Evolutionary conservation across 2,329 filamentous ascomycete species (phyloP).

Genomic region (Pseudogymnoascus sp.): DNA sequence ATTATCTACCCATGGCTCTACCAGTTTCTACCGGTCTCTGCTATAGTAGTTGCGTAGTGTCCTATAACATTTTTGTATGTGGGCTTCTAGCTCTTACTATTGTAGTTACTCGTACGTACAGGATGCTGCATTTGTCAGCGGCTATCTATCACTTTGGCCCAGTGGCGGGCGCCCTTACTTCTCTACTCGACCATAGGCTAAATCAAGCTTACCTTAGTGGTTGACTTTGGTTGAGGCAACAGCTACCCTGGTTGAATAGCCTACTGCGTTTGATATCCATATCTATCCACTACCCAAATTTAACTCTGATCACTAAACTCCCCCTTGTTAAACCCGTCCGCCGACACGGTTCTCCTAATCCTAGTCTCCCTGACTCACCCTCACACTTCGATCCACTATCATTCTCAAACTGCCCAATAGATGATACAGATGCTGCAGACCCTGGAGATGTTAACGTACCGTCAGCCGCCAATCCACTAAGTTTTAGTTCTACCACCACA

Average conservation of each 20-base stretch:
- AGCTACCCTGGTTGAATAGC: neutral
- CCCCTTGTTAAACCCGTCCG: neutral
- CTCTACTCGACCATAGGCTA: neutral
- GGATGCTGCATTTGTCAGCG: neutral
- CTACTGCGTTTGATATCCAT: neutral
- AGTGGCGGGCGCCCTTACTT: neutral
- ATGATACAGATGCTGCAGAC: neutral
- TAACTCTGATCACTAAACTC: neutral
- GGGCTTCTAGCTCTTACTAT: neutral
- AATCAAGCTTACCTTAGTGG: neutral
- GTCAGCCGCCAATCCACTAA: neutral
- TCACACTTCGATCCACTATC: neutral
- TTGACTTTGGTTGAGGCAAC: neutral
- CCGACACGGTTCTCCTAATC: neutral
- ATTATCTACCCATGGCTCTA: no score
- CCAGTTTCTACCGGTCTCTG: no score
- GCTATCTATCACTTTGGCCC: neutral
- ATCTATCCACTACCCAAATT: neutral
- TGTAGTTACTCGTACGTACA: neutral
- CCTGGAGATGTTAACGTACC: no score
- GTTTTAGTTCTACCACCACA: neutral
- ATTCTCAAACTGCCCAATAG: neutral
- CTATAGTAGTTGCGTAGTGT: neutral
- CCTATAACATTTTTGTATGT: neutral
- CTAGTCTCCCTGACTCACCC: neutral